phyloP scores from a whole-genome alignment of 1,284 basidiomycete genomes.

The Microbotryum intermedium region DNA sequence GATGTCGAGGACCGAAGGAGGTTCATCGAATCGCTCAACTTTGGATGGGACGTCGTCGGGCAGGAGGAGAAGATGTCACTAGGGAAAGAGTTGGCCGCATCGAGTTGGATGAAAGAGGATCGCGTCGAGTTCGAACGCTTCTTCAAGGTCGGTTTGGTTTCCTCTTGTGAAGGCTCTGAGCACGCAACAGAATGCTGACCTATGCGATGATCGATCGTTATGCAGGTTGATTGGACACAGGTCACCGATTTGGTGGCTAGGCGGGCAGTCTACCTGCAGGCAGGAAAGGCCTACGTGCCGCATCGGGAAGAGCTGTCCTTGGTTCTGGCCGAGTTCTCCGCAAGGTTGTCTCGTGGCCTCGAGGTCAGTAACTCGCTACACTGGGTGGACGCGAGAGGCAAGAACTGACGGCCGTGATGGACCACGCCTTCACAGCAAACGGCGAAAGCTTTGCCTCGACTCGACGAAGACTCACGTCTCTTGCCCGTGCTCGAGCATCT shows the following conservation, averaged over 20 bases:
- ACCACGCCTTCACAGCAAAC: constrained; percentile 53
- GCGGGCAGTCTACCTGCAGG: constrained; percentile 68
- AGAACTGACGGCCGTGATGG: not conserved
- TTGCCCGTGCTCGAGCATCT: constrained; percentile 86
- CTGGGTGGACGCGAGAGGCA: not conserved
- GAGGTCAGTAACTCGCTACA: constrained; percentile 50
- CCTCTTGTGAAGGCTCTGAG: not conserved
- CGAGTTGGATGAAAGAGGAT: constrained; percentile 35
- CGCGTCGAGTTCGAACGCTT: constrained; percentile 50
- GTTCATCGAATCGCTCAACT: constrained; percentile 67
- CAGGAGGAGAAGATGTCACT: constrained; percentile 52
- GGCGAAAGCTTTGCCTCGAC: constrained; percentile 76
- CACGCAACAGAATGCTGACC: not conserved
- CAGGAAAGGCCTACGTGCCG: constrained; percentile 86
- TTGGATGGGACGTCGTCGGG: constrained; percentile 65
- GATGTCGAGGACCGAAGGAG: constrained; percentile 53
- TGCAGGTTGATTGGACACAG: constrained; percentile 66
- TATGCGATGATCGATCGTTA: constrained; percentile 40
- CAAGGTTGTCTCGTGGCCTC: constrained; percentile 63
- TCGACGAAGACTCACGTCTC: constrained; percentile 91
- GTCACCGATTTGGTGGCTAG: constrained; percentile 87
- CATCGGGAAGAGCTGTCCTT: constrained; percentile 73
- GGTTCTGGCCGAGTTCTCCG: constrained; percentile 78
- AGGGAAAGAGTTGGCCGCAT: constrained; percentile 49
- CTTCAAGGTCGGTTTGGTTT: constrained; percentile 52